phyloP scores from a whole-genome alignment of 2,329 filamentous ascomycete species.

The Sporothrix globosa region DNA sequence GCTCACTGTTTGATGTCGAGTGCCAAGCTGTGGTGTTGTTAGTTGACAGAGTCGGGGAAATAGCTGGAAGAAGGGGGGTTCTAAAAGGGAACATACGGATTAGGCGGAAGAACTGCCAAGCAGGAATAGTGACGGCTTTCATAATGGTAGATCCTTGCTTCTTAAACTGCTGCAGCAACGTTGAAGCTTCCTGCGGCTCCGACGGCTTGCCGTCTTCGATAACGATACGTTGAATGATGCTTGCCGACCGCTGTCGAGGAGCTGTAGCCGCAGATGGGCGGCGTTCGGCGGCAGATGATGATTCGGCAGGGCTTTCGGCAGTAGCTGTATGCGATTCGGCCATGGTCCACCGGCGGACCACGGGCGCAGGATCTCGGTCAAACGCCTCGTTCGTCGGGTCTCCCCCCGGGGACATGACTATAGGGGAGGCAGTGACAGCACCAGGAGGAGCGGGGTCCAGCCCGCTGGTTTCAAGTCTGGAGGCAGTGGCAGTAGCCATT shows the following conservation, averaged over 20 bases:
- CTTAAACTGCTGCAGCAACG: conserved; percentile 50
- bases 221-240: conserved; percentile 64
- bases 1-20: conserved; percentile 60
- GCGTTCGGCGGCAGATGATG: conserved; percentile 37
- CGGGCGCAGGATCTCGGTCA: conserved; percentile 37
- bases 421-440: not conserved
- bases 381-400: conserved; percentile 28
- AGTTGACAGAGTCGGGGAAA: conserved; percentile 38
- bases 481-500: not conserved
- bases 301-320: conserved; percentile 33
- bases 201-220: conserved; percentile 54
- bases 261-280: conserved; percentile 41
- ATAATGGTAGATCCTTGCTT: conserved; percentile 55
- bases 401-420: not conserved
- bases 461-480: not conserved
- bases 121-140: conserved; percentile 91
- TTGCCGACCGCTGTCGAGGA: conserved; percentile 56
- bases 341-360: conserved; percentile 46
- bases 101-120: conserved; percentile 95
- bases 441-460: not conserved
- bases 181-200: conserved; percentile 47
- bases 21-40: conserved; percentile 72
- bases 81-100: conserved; percentile 66
- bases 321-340: conserved; percentile 27
- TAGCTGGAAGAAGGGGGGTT: not conserved